phyloP scores from a whole-genome alignment of 108 stramenopile genomes.

The Phaeodactylum tricornutum region DNA sequence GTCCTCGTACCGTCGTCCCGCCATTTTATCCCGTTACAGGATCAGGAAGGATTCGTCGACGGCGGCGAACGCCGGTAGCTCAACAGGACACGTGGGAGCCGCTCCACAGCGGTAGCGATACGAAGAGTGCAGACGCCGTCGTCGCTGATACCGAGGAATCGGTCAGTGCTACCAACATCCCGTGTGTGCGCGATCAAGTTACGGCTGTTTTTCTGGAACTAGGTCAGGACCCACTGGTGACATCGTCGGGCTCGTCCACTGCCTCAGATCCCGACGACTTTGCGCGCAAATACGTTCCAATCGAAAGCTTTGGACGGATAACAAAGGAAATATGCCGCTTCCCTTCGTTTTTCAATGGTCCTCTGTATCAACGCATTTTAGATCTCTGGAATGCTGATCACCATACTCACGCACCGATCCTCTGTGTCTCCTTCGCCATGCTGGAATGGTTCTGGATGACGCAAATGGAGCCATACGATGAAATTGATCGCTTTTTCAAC shows the following conservation, averaged over 20 bases:
- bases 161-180: neutral
- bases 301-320: conserved; percentile 80
- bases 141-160: neutral
- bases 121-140: neutral
- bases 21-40: neutral
- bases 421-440: conserved; percentile 44
- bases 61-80: conserved; percentile 26
- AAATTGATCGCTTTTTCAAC: conserved; percentile 85
- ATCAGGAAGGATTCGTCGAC: conserved; percentile 4
- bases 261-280: conserved; percentile 3
- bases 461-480: conserved; percentile 92
- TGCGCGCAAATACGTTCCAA: conserved; percentile 18
- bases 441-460: conserved; percentile 75
- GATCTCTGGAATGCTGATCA: conserved; percentile 33
- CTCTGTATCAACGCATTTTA: conserved; percentile 74
- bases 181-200: conserved; percentile 21
- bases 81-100: conserved; percentile 35
- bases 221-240: conserved; percentile 10
- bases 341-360: conserved; percentile 88
- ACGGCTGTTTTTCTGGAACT: conserved; percentile 12
- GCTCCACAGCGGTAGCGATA: conserved; percentile 1
- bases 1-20: neutral
- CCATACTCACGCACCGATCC: neutral
- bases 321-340: conserved; percentile 88
- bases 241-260: conserved; percentile 4